phyloP scores from a whole-genome alignment of 305 asterid species.

The Salvia sclarea region DNA sequence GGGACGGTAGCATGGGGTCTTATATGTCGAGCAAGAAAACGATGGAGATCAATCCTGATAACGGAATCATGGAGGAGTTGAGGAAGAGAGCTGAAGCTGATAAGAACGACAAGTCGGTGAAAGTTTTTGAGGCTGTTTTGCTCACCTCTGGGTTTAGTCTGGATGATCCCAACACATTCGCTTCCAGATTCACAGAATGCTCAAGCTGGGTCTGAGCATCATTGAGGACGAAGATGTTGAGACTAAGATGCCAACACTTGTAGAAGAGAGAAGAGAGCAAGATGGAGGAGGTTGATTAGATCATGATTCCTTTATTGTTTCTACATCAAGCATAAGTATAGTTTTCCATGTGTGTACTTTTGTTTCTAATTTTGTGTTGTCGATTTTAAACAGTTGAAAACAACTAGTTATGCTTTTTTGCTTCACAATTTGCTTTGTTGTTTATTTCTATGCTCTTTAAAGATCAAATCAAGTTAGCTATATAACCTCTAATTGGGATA shows the following conservation, averaged over 20 bases:
- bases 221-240: slow-evolving; percentile 45
- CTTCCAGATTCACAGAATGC: slow-evolving; percentile 55
- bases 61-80: slow-evolving; percentile 63
- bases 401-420: neutral
- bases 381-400: neutral
- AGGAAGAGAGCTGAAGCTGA: slow-evolving; percentile 60
- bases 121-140: slow-evolving; percentile 57
- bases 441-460: too few relatives aligned
- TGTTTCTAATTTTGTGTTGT: neutral
- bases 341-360: neutral
- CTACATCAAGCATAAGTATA: neutral
- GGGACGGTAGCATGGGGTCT: slow-evolving; percentile 55
- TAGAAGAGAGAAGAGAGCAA: slow-evolving; percentile 60
- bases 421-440: neutral
- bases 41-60: slow-evolving; percentile 64
- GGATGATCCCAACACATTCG: slow-evolving; percentile 60
- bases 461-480: too few relatives aligned
- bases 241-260: slow-evolving; percentile 51
- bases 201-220: slow-evolving; percentile 59
- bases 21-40: slow-evolving; percentile 69
- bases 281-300: slow-evolving; percentile 62
- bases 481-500: too few relatives aligned
- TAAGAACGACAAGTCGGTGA: slow-evolving; percentile 56
- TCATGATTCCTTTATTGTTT: too few relatives aligned
- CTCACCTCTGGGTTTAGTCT: slow-evolving; percentile 62